phyloP scores from a whole-genome alignment of 1,284 basidiomycete genomes.

The Pyrrhoderma lamaoense region DNA sequence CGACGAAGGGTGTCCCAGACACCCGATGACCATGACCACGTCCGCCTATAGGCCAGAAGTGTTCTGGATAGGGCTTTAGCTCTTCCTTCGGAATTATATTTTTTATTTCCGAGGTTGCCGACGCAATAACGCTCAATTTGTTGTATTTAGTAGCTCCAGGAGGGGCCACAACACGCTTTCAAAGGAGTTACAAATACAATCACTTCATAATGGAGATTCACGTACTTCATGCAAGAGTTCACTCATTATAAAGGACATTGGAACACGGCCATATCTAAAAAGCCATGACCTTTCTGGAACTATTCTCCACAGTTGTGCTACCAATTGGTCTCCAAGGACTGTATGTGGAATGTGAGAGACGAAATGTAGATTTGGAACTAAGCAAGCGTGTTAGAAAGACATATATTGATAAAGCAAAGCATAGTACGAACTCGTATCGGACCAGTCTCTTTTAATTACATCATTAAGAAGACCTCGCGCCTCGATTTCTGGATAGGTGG shows the following conservation, averaged over 20 bases:
- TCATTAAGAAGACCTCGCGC: slow-evolving; percentile 46
- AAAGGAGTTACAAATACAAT: slow-evolving; percentile 19
- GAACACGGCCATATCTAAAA: slow-evolving; percentile 75
- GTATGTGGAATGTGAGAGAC: slow-evolving; percentile 63
- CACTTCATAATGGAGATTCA: neutral
- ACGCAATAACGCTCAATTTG: slow-evolving; percentile 72
- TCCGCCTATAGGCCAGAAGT: slow-evolving; percentile 50
- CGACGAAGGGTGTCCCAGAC: slow-evolving; percentile 45
- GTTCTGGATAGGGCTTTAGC: slow-evolving; percentile 51
- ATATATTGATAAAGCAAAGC: slow-evolving; percentile 19
- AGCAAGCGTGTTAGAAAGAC: slow-evolving; percentile 26
- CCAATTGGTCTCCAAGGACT: slow-evolving; percentile 71
- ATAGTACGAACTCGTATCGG: slow-evolving; percentile 25
- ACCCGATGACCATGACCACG: slow-evolving; percentile 26
- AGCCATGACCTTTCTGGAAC: slow-evolving; percentile 72
- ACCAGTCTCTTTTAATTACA: slow-evolving; percentile 30
- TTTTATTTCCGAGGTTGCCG: slow-evolving; percentile 47
- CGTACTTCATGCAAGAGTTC: slow-evolving; percentile 3
- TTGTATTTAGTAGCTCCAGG: slow-evolving; percentile 39
- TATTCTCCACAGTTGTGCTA: slow-evolving; percentile 66
- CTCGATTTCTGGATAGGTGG: slow-evolving; percentile 48
- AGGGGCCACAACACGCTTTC: slow-evolving; percentile 35
- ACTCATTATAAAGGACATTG: slow-evolving; percentile 63
- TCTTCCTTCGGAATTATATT: slow-evolving; percentile 37
- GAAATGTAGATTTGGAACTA: slow-evolving; percentile 66